Conservation (phyloP, 495 filamentous ascomycete species). For the Thozetella sp. region DNA sequence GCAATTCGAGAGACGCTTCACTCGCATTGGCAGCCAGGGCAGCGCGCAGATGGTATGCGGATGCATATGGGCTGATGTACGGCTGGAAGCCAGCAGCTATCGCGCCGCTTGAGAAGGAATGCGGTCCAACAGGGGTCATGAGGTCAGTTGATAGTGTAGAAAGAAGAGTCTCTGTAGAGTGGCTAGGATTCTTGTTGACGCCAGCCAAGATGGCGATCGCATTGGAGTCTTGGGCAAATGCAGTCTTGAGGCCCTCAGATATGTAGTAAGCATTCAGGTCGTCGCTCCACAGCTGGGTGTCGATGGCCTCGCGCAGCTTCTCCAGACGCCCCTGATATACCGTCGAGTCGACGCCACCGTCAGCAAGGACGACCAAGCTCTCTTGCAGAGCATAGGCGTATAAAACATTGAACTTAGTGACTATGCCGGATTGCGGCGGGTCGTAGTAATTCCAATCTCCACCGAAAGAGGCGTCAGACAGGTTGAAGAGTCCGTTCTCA, state of each 20-base stretch:
- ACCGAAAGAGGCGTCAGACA: slow-evolving; percentile 13
- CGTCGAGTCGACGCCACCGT: slow-evolving; percentile 9
- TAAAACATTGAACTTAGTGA: slow-evolving; percentile 20
- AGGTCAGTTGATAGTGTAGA: not conserved
- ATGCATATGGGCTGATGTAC: too few relatives aligned
- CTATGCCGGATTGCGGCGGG: slow-evolving; percentile 13
- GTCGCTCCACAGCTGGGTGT: slow-evolving; percentile 20
- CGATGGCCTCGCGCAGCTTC: slow-evolving; percentile 14
- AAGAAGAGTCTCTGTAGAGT: slow-evolving; percentile 1
- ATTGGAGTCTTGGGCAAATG: slow-evolving; percentile 20
- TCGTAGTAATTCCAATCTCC: slow-evolving; percentile 27
- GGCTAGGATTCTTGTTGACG: slow-evolving; percentile 4
- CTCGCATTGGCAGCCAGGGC: too few relatives aligned
- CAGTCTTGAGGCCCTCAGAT: slow-evolving; percentile 12
- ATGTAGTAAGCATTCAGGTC: slow-evolving; percentile 16
- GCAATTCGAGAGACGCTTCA: too few relatives aligned
- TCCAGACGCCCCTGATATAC: slow-evolving; percentile 13
- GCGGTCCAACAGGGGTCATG: too few relatives aligned
- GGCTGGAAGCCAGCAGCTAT: too few relatives aligned
- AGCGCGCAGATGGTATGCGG: too few relatives aligned
- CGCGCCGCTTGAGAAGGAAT: too few relatives aligned
- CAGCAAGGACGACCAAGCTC: slow-evolving; percentile 12
- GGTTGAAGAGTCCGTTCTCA: slow-evolving; percentile 18
- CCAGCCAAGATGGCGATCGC: slow-evolving; percentile 19
- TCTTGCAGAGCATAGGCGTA: slow-evolving; percentile 18